Percentiles rank a stretch among this genome's conserved stretches.
Conservation (phyloP, 352 stramenopile genomes). For the Phytopythium kandeliae region DNA sequence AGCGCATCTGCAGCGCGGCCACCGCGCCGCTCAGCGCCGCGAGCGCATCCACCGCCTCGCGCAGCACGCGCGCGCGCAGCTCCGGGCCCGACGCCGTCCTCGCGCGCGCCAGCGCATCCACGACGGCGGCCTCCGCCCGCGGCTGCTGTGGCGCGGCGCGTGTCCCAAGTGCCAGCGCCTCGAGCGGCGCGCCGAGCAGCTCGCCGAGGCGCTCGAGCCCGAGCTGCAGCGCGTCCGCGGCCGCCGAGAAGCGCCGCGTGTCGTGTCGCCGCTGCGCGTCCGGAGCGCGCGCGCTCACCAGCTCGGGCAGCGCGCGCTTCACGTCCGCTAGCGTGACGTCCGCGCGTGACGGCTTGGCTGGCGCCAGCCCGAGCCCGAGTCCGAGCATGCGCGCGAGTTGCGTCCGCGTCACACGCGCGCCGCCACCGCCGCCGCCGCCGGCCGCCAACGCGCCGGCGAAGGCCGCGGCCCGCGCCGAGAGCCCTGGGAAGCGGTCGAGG, state of each 20-base stretch:
- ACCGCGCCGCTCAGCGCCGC: slow-evolving; percentile 24
- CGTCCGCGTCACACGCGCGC: slow-evolving; percentile 39
- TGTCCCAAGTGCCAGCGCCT: slow-evolving; percentile 23
- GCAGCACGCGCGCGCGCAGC: not conserved
- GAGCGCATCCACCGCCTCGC: not conserved
- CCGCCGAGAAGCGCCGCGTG: slow-evolving; percentile 28
- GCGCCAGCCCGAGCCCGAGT: slow-evolving; percentile 35
- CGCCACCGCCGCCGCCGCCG: slow-evolving; percentile 11
- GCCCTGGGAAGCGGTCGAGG: slow-evolving; percentile 53
- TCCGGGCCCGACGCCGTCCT: not conserved
- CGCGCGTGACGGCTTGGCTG: too few relatives aligned
- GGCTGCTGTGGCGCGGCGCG: not conserved
- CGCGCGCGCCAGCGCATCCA: slow-evolving; percentile 2
- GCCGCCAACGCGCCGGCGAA: slow-evolving; percentile 42
- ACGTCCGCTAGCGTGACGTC: slow-evolving; percentile 52
- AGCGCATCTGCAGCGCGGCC: slow-evolving; percentile 40
- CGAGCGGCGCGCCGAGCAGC: slow-evolving; percentile 39
- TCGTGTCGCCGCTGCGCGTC: slow-evolving; percentile 49
- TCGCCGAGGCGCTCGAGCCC: slow-evolving; percentile 56
- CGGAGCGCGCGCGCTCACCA: slow-evolving; percentile 46
- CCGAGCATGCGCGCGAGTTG: slow-evolving; percentile 69
- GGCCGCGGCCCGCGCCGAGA: slow-evolving; percentile 49
- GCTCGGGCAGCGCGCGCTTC: slow-evolving; percentile 44
- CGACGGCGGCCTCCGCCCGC: not conserved
- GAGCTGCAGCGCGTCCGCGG: slow-evolving; percentile 51